phyloP scores from a whole-genome alignment of 192 early-diverging fungal species.

The Gigaspora rosea region DNA sequence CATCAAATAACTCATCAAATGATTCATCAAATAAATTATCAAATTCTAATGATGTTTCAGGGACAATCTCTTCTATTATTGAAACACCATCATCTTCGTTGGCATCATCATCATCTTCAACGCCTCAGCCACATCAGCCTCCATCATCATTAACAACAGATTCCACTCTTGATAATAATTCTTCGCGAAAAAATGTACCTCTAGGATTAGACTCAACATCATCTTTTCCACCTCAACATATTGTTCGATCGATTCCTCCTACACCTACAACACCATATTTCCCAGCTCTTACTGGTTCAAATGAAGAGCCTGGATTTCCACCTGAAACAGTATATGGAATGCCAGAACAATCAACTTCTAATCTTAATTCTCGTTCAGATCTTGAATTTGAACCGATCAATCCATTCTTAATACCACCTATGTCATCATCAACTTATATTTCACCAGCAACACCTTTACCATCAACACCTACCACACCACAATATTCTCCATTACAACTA shows the following conservation, averaged over 20 bases:
- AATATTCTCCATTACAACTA: background rate
- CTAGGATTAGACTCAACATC: background rate
- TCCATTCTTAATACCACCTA: background rate
- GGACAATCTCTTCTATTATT: background rate
- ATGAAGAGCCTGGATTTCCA: background rate
- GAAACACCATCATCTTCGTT: slow-evolving; percentile 13
- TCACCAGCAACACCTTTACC: background rate
- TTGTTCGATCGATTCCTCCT: background rate
- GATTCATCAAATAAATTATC: background rate
- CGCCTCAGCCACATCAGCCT: background rate
- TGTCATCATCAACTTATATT: background rate
- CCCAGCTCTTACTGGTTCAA: background rate
- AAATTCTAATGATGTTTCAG: background rate
- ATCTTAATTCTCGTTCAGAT: background rate
- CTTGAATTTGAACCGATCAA: background rate
- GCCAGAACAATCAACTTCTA: background rate
- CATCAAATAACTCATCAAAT: background rate
- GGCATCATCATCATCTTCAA: background rate
- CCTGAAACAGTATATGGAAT: background rate
- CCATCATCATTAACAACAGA: background rate
- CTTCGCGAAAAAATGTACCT: background rate
- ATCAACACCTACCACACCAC: background rate
- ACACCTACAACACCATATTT: slow-evolving; percentile 17
- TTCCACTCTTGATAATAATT: background rate
- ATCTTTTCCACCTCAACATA: background rate